These are phyloP conservation scores for Arabis alpina DNA, from an alignment of 345 rosid species.

Conservation along the genomic window DNA sequence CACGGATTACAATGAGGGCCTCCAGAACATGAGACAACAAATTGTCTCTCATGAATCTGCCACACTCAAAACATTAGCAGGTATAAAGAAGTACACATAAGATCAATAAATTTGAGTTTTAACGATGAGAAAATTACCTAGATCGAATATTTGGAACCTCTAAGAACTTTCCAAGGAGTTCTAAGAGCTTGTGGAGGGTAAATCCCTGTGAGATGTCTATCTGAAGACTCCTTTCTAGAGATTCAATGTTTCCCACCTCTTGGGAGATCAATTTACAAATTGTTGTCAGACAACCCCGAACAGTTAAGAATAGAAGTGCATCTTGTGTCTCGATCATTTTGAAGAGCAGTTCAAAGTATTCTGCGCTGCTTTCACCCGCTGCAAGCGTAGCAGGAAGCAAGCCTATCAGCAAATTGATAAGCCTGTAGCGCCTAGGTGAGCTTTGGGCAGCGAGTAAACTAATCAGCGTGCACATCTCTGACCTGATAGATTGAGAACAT, in stretches of 20 bases:
- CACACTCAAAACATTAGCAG: conserved; percentile 38
- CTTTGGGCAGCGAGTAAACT: conserved; percentile 86
- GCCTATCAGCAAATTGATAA: conserved; percentile 82
- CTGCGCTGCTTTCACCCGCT: conserved; percentile 96
- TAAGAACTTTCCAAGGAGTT: conserved; percentile 90
- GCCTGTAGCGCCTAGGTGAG: conserved; percentile 72
- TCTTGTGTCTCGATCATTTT: conserved; percentile 90
- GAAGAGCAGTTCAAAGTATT: conserved; percentile 92
- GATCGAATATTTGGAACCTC: conserved; percentile 90
- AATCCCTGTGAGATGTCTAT: conserved; percentile 98
- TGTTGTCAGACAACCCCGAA: conserved; percentile 77
- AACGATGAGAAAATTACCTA: conserved; percentile 54
- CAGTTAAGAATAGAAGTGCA: conserved; percentile 93
- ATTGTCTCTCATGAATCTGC: conserved; percentile 91
- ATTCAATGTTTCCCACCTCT: conserved; percentile 87
- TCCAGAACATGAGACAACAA: conserved; percentile 89
- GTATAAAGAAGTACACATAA: conserved; percentile 28
- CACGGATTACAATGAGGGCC: conserved; percentile 92
- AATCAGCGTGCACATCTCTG: conserved; percentile 96
- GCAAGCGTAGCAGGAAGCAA: conserved; percentile 85
- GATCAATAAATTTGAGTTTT: conserved; percentile 24
- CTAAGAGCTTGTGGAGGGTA: conserved; percentile 96
- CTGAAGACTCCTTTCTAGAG: conserved; percentile 91
- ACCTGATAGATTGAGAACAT: conserved; percentile 94
- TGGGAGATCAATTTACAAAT: conserved; percentile 83